Evolutionary conservation across 306 rosid genomes (phyloP).

Genomic region (Echinosophora koreensis): DNA sequence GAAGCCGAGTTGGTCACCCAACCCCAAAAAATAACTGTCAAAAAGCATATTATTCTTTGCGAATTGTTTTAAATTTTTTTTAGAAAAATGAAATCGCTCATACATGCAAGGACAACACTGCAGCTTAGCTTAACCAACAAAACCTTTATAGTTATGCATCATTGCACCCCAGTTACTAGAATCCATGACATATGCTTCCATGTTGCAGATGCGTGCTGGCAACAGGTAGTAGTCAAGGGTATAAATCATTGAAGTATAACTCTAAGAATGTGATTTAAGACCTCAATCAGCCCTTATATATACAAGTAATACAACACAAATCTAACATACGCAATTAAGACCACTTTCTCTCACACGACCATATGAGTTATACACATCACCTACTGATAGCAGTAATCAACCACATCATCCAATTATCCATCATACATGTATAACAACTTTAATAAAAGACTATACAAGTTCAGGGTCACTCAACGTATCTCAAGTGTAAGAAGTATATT

Average conservation of each 20-base stretch:
- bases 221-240: not conserved
- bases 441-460: constrained; percentile 25
- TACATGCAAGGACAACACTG: constrained; percentile 2
- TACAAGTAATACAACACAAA: not conserved
- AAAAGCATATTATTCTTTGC: not conserved
- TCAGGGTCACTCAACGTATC: constrained; percentile 11
- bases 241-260: constrained; percentile 12
- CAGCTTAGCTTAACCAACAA: constrained; percentile 19
- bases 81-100: not conserved
- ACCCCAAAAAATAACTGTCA: not conserved
- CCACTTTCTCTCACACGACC: not conserved
- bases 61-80: not conserved
- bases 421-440: not conserved
- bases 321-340: not conserved
- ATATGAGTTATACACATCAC: not conserved
- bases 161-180: not conserved
- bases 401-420: constrained; percentile 32
- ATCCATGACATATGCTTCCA: constrained; percentile 5
- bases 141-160: not conserved
- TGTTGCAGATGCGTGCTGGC: not conserved
- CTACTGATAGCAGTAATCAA: constrained; percentile 15
- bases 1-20: not conserved
- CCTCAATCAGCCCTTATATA: not conserved
- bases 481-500: constrained; percentile 6
- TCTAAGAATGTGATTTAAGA: not conserved